phyloP scores from a whole-genome alignment of 345 rosid species.

The Gossypium mustelinum region DNA sequence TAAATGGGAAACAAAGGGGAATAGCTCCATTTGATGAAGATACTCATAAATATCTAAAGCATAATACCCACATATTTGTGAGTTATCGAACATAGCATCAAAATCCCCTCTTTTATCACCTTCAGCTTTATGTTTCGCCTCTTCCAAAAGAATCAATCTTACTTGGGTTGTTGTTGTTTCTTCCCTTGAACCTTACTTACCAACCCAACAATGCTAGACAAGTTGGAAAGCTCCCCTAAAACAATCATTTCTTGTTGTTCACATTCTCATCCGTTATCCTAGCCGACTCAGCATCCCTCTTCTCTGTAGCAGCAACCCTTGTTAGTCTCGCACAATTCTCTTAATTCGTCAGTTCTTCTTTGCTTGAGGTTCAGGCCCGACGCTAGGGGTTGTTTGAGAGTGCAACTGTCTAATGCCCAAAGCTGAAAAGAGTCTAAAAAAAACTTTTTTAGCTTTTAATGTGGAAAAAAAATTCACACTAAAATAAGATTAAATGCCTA shows the following conservation, averaged over 20 bases:
- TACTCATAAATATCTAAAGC: too few species aligned
- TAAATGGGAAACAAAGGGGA: not conserved
- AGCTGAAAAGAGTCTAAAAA: too few species aligned
- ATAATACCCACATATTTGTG: too few species aligned
- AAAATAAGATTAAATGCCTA: too few species aligned
- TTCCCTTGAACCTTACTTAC: not conserved
- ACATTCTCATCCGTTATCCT: not conserved
- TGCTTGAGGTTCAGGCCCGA: too few species aligned
- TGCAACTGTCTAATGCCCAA: fast-evolving
- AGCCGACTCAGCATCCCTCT: not conserved
- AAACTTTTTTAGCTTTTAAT: too few species aligned
- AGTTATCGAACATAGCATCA: too few species aligned
- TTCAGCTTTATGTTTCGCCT: too few species aligned
- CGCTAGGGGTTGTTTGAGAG: too few species aligned
- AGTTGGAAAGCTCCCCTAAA: not conserved
- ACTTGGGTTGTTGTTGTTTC: not conserved
- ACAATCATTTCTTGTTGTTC: not conserved
- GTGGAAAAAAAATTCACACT: too few species aligned
- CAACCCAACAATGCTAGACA: not conserved
- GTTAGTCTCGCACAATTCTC: not conserved
- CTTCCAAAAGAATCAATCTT: too few species aligned
- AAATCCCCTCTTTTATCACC: too few species aligned
- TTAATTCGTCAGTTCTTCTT: not conserved
- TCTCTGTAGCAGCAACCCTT: not conserved
- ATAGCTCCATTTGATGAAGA: not conserved